These are phyloP conservation scores for Pistacia integerrima DNA, from an alignment of 345 rosid genomes.

Conservation along the genomic window DNA sequence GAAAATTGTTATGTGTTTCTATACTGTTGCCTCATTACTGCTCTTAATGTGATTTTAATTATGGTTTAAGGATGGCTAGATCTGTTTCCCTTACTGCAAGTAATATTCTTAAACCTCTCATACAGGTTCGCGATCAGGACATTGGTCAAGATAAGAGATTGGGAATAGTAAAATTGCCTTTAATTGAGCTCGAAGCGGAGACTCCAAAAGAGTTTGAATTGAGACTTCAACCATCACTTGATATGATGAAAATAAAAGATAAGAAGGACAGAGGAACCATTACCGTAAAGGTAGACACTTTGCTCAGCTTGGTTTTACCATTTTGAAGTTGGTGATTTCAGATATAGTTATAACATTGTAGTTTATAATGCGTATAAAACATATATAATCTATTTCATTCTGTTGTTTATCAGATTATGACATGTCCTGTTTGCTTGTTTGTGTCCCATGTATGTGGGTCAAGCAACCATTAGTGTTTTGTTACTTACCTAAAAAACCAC, in stretches of 20 bases:
- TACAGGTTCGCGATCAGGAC: constrained; percentile 89
- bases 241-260: constrained; percentile 89
- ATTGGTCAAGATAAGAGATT: constrained; percentile 92
- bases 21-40: neutral
- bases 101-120: constrained; percentile 16
- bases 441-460: neutral
- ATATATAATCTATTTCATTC: neutral
- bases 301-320: neutral
- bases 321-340: neutral
- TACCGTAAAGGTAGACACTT: constrained; percentile 64
- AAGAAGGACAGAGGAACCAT: constrained; percentile 93
- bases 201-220: constrained; percentile 56
- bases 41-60: neutral
- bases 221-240: constrained; percentile 82
- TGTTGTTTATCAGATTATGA: neutral
- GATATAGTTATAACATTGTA: neutral
- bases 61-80: neutral
- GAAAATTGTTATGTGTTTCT: neutral
- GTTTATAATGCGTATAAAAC: neutral
- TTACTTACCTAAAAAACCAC: neutral
- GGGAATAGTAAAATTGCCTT: constrained; percentile 75
- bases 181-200: constrained; percentile 60
- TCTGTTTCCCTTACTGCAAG: neutral
- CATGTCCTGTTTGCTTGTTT: neutral
- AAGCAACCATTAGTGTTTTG: neutral